phyloP scores from a whole-genome alignment of 164 flowering plant species.

The Platanus orientalis region DNA sequence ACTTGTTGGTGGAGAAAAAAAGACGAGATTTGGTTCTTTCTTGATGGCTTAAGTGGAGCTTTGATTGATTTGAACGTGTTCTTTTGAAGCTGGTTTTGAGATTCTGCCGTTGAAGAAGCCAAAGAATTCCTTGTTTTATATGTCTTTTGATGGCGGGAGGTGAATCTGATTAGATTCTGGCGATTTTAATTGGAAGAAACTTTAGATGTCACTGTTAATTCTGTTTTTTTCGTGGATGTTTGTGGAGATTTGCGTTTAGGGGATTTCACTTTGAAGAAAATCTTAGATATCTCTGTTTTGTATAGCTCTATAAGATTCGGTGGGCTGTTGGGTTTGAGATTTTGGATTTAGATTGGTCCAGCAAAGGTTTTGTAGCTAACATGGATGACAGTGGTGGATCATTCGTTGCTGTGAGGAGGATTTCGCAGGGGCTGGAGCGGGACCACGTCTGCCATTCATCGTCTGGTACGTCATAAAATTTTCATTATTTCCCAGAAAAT shows the following conservation, averaged over 20 bases:
- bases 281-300: background rate
- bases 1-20: background rate
- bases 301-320: conserved; percentile 2
- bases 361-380: conserved; percentile 7
- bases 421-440: conserved; percentile 71
- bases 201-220: too few species aligned
- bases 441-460: conserved; percentile 49
- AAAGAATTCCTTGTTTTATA: background rate
- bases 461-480: conserved; percentile 37
- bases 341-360: background rate
- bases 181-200: background rate
- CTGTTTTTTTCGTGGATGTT: background rate
- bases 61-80: background rate
- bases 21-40: conserved; percentile 3
- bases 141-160: background rate
- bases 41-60: conserved; percentile 1
- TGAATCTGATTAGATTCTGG: conserved; percentile 8
- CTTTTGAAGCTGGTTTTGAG: background rate
- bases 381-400: conserved; percentile 87
- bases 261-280: background rate
- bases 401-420: conserved; percentile 84
- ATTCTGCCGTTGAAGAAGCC: background rate
- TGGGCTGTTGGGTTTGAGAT: background rate
- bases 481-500: background rate
- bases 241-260: conserved; percentile 6